Evolutionary conservation across 257 asterid species (phyloP).

Genomic region (Schizonepeta tenuifolia): DNA sequence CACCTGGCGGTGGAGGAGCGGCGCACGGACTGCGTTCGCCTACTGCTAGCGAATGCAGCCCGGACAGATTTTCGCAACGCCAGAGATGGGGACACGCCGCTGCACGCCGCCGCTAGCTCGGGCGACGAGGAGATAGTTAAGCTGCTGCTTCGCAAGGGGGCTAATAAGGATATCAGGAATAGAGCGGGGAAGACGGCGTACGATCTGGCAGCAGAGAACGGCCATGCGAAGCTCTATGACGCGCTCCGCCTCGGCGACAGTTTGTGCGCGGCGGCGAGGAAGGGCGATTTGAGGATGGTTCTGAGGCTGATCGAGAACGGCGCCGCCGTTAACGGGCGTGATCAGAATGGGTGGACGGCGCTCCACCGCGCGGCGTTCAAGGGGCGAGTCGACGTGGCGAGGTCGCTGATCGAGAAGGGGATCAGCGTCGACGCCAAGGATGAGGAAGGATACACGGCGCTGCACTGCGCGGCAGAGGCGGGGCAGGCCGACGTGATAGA

Average conservation of each 20-base stretch:
- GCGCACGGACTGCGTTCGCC: slow-evolving; percentile 60
- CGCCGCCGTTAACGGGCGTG: slow-evolving; percentile 65
- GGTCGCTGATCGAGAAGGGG: slow-evolving; percentile 59
- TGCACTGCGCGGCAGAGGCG: slow-evolving; percentile 77
- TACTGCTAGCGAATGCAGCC: slow-evolving; percentile 56
- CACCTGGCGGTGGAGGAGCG: slow-evolving; percentile 77
- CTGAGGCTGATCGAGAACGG: slow-evolving; percentile 62
- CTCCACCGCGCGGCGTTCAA: slow-evolving; percentile 79
- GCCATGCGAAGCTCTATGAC: slow-evolving; percentile 65
- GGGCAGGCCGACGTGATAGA: slow-evolving; percentile 71
- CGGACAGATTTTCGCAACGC: slow-evolving; percentile 39
- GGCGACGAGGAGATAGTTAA: slow-evolving; percentile 75
- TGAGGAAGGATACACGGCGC: slow-evolving; percentile 70
- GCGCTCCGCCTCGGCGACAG: slow-evolving; percentile 66
- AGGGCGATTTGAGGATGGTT: slow-evolving; percentile 72
- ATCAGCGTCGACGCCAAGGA: slow-evolving; percentile 61
- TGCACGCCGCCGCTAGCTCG: slow-evolving; percentile 56
- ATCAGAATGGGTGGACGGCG: slow-evolving; percentile 78
- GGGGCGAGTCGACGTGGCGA: slow-evolving; percentile 57
- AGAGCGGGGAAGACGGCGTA: slow-evolving; percentile 60
- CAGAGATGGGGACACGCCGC: slow-evolving; percentile 59
- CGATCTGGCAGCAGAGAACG: slow-evolving; percentile 78
- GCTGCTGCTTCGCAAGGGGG: slow-evolving; percentile 68
- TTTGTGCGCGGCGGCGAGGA: slow-evolving; percentile 61
- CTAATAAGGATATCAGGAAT: slow-evolving; percentile 66